phyloP scores from a whole-genome alignment of 2,329 filamentous ascomycete species.

The Chrysoporthe austroafricana region DNA sequence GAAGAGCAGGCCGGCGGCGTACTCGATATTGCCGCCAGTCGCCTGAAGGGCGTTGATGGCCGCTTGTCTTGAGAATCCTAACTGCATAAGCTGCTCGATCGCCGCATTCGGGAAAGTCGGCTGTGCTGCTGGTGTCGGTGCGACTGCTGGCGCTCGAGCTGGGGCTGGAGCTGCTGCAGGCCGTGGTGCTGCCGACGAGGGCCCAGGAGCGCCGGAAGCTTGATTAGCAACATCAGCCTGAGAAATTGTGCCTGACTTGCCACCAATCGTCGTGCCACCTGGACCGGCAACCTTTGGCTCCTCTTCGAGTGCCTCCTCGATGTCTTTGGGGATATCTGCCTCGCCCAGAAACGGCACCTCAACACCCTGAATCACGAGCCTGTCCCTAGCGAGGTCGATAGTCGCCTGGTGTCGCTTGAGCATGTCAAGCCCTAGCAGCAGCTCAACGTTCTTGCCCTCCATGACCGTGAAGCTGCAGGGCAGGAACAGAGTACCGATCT shows the following conservation, averaged over 20 bases:
- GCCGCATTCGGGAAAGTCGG: constrained; percentile 61
- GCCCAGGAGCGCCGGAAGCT: constrained; percentile 28
- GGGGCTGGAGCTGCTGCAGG: constrained; percentile 35
- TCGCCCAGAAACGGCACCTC: constrained; percentile 91
- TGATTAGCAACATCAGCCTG: neutral
- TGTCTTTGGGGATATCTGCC: constrained; percentile 87
- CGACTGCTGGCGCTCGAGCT: constrained; percentile 33
- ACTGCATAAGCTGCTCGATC: constrained; percentile 73
- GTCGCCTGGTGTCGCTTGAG: constrained; percentile 92
- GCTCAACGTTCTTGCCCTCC: constrained; percentile 96
- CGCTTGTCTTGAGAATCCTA: constrained; percentile 77
- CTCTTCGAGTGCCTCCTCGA: constrained; percentile 71
- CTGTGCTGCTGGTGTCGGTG: constrained; percentile 29
- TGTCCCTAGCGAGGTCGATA: constrained; percentile 85
- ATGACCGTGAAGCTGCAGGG: constrained; percentile 98
- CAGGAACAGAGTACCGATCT: constrained; percentile 83
- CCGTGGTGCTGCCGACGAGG: constrained; percentile 33
- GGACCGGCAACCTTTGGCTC: constrained; percentile 87
- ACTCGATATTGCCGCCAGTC: constrained; percentile 83
- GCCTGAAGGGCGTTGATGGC: constrained; percentile 82
- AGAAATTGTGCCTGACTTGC: constrained; percentile 76
- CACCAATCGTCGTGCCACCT: constrained; percentile 86
- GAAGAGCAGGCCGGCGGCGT: constrained; percentile 82
- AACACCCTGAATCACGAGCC: constrained; percentile 83
- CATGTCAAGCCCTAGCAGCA: constrained; percentile 94